These are phyloP conservation scores for Chaetomiaceae sp. DNA, from an alignment of 2,329 filamentous ascomycete species.

Conservation along the genomic window DNA sequence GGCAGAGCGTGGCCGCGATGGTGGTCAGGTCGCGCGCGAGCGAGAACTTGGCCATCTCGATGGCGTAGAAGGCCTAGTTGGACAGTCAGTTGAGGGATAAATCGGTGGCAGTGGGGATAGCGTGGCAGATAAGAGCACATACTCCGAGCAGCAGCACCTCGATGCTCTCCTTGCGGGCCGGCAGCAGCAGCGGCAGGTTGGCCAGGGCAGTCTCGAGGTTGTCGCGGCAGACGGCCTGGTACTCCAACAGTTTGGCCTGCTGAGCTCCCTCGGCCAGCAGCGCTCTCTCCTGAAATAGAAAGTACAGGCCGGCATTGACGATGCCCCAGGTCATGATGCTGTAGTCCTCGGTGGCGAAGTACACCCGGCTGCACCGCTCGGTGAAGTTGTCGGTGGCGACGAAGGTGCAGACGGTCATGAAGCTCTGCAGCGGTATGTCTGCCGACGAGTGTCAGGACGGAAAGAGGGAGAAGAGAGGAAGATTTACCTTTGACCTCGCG, in stretches of 20 bases:
- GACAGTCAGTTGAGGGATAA: neutral
- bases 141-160: constrained; percentile 55
- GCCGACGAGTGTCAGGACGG: too few relatives aligned
- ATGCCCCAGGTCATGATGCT: constrained; percentile 45
- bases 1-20: constrained; percentile 53
- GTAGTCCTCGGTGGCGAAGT: constrained; percentile 47
- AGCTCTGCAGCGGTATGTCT: constrained; percentile 43
- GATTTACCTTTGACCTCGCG: constrained; percentile 40
- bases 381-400: constrained; percentile 45
- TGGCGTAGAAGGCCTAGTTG: constrained; percentile 50
- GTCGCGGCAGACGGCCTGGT: constrained; percentile 37
- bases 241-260: constrained; percentile 27
- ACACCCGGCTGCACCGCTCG: constrained; percentile 43
- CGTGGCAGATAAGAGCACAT: constrained; percentile 21
- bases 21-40: constrained; percentile 59
- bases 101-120: neutral
- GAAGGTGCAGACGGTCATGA: constrained; percentile 45
- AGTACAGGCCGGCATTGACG: constrained; percentile 44
- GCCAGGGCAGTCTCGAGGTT: constrained; percentile 46
- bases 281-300: constrained; percentile 43
- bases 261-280: constrained; percentile 31
- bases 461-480: too few relatives aligned
- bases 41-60: constrained; percentile 56
- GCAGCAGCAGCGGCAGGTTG: constrained; percentile 50
- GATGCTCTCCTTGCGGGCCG: constrained; percentile 48